Conservation (phyloP, 352 stramenopile species). For the Globisporangium irregulare region DNA sequence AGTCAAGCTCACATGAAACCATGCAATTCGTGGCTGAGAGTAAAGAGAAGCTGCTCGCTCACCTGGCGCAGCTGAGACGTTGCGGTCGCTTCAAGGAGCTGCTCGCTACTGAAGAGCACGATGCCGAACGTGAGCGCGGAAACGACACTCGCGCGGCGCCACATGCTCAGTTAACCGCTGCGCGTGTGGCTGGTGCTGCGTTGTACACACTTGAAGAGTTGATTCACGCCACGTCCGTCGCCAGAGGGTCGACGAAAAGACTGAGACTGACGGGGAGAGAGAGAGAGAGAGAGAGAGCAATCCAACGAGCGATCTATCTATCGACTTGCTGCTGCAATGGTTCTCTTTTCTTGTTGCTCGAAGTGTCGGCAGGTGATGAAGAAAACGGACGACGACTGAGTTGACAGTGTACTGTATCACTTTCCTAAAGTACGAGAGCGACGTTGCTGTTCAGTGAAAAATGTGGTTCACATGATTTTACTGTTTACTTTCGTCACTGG, state of each 20-base stretch:
- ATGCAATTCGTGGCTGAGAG: background rate
- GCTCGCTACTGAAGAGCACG: background rate
- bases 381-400: background rate
- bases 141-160: conserved; percentile 4
- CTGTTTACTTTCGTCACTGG: too few species aligned
- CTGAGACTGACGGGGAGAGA: background rate
- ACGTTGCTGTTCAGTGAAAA: background rate
- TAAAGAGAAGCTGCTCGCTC: background rate
- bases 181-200: background rate
- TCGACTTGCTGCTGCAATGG: background rate
- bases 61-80: conserved; percentile 33
- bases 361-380: background rate
- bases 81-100: conserved; percentile 1
- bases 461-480: background rate
- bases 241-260: background rate
- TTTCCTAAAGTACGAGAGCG: background rate
- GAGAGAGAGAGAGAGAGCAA: background rate
- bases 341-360: background rate
- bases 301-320: too few species aligned
- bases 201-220: conserved; percentile 1
- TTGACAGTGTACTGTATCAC: background rate
- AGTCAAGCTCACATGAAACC: background rate
- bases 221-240: background rate
- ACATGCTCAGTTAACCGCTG: conserved; percentile 4
- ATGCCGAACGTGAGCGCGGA: background rate